phyloP scores from a whole-genome alignment of 768 basidiomycete species.

The Exsudoporus frostii region DNA sequence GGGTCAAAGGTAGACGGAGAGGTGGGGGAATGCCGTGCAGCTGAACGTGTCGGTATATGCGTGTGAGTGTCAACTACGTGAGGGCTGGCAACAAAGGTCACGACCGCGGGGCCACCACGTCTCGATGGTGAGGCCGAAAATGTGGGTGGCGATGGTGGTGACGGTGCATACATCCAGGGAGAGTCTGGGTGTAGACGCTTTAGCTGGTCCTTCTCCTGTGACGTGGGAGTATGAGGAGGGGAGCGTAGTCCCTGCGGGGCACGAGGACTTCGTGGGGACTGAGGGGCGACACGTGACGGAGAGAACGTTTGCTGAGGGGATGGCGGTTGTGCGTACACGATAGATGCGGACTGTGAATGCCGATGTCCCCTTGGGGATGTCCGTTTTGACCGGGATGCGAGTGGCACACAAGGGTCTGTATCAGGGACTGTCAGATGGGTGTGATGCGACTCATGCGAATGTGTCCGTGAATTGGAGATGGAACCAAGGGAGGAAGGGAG shows the following conservation, averaged over 20 bases:
- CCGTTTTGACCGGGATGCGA: conserved; percentile 3
- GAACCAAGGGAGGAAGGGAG: conserved; percentile 31
- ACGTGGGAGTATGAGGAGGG: conserved; percentile 22
- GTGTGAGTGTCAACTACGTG: conserved; percentile 8
- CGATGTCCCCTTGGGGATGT: conserved; percentile 5
- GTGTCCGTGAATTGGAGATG: conserved; percentile 20
- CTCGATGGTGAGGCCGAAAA: conserved; percentile 31
- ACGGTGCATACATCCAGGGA: conserved; percentile 28
- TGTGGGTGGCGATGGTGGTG: conserved; percentile 30
- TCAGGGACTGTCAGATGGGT: conserved; percentile 23
- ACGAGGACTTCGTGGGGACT: conserved; percentile 18
- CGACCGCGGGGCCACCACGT: conserved; percentile 20
- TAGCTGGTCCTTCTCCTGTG: conserved; percentile 9
- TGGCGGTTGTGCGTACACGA: background rate
- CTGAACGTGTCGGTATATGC: conserved; percentile 11
- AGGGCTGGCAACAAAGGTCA: conserved; percentile 22
- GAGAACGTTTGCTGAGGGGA: conserved; percentile 6
- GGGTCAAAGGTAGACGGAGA: conserved; percentile 54
- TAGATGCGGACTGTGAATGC: conserved; percentile 14
- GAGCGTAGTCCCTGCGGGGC: conserved; percentile 13
- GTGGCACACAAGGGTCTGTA: conserved; percentile 7
- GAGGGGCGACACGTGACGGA: conserved; percentile 5
- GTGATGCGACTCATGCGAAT: conserved; percentile 28
- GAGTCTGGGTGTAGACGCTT: conserved; percentile 18
- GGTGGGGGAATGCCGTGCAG: conserved; percentile 11